These are phyloP conservation scores for Athelia psychrophila DNA, from an alignment of 1,284 basidiomycete species.

Conservation along the genomic window DNA sequence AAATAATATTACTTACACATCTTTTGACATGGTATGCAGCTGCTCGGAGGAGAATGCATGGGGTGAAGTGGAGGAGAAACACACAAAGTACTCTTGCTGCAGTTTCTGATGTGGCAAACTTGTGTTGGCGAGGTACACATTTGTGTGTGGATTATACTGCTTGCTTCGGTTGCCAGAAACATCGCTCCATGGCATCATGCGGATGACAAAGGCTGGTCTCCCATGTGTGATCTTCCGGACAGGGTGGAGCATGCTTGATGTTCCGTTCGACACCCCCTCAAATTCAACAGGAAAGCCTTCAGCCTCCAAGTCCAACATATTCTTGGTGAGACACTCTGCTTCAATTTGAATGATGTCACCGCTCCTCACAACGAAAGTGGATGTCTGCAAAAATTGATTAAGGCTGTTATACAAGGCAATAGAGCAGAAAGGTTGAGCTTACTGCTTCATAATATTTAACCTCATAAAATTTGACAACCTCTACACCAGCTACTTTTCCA, in stretches of 20 bases:
- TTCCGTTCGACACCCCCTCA: not conserved
- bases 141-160: conserved; percentile 27
- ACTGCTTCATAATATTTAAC: conserved; percentile 5
- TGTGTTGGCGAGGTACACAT: conserved; percentile 23
- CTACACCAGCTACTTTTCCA: conserved; percentile 5
- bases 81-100: conserved; percentile 21
- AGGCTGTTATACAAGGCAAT: no score
- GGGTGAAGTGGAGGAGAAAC: conserved; percentile 20
- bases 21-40: conserved; percentile 20
- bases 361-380: no score
- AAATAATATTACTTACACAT: conserved; percentile 16
- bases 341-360: no score
- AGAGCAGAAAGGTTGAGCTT: no score
- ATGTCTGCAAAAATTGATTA: no score
- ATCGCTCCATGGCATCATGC: conserved; percentile 22
- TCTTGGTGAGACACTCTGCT: no score
- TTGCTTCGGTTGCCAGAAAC: conserved; percentile 31
- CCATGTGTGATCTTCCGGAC: conserved; percentile 12
- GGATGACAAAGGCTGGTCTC: conserved; percentile 2
- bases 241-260: conserved; percentile 8
- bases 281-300: conserved; percentile 2
- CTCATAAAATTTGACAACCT: conserved; percentile 10
- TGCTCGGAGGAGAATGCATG: conserved; percentile 28
- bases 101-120: conserved; percentile 21
- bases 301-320: not conserved